A percentile compares a stretch with the other conserved stretches of the same genome.
These are phyloP conservation scores for Scleroderma bovista DNA, from an alignment of 768 basidiomycete genomes.

Conservation along the genomic window DNA sequence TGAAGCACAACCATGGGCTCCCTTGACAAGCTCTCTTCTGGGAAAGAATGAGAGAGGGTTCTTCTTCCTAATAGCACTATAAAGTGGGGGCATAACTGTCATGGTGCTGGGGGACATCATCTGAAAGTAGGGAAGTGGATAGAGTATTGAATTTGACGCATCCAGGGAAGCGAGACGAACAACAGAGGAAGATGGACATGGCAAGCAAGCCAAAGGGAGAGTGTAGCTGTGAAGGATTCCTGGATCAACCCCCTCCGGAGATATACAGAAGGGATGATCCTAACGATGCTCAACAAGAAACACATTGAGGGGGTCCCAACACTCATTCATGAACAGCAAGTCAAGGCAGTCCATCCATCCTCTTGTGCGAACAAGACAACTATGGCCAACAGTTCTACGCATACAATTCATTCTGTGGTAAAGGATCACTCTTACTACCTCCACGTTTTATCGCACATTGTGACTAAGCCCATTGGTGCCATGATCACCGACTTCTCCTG, in stretches of 20 bases:
- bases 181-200: too few relatives aligned
- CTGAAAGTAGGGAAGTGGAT: too few relatives aligned
- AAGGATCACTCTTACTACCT: not conserved
- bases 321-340: conserved; percentile 2
- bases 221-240: conserved; percentile 5
- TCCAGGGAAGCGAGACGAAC: too few relatives aligned
- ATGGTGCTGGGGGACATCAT: too few relatives aligned
- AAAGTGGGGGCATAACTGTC: too few relatives aligned
- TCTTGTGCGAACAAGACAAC: too few relatives aligned
- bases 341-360: not conserved
- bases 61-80: too few relatives aligned
- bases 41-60: too few relatives aligned
- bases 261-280: conserved; percentile 1
- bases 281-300: not conserved
- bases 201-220: too few relatives aligned
- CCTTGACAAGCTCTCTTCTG: too few relatives aligned
- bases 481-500: not conserved
- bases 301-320: not conserved
- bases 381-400: not conserved
- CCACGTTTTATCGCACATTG: not conserved
- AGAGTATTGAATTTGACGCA: too few relatives aligned
- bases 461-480: not conserved
- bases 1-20: too few relatives aligned
- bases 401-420: not conserved
- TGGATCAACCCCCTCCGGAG: conserved; percentile 1